Evolutionary conservation across 2,329 filamentous ascomycete genomes (phyloP).

Genomic region (Fusarium sp.): DNA sequence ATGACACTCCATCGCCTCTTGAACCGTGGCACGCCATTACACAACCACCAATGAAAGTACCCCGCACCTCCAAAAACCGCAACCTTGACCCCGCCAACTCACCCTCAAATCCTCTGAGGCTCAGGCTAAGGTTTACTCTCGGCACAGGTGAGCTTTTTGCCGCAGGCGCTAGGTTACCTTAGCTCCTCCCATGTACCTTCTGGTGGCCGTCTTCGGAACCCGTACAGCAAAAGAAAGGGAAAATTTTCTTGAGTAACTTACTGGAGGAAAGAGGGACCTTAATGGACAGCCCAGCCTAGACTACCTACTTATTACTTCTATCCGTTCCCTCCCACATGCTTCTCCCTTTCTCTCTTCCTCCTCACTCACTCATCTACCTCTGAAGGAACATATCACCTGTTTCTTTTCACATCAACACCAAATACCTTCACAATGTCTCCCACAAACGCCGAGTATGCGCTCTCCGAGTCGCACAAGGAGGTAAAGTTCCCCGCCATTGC

Average conservation of each 20-base stretch:
- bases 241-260: conserved; percentile 25
- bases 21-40: neutral
- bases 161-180: conserved; percentile 22
- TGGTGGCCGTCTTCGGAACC: conserved; percentile 39
- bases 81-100: conserved; percentile 32
- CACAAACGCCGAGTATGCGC: conserved; percentile 61
- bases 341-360: conserved; percentile 19
- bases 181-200: conserved; percentile 15
- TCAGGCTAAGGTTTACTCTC: conserved; percentile 26
- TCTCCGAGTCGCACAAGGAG: conserved; percentile 66
- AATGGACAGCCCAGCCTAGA: conserved; percentile 6
- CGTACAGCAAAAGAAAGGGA: conserved; percentile 24
- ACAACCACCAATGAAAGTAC: conserved; percentile 39
- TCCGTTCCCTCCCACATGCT: conserved; percentile 35
- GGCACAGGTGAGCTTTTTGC: conserved; percentile 34
- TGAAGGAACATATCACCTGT: conserved; percentile 24
- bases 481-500: conserved; percentile 53
- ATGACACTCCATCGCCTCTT: conserved; percentile 7
- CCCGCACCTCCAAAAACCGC: conserved; percentile 42
- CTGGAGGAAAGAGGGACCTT: conserved; percentile 22
- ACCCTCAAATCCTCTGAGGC: conserved; percentile 19
- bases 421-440: conserved; percentile 54
- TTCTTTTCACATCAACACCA: conserved; percentile 20
- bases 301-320: conserved; percentile 32
- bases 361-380: conserved; percentile 16